Evolutionary conservation across 345 rosid species (phyloP), one percentile per base, ranked within the genome.

Genomic region (Lagerstroemia speciosa): DNA sequence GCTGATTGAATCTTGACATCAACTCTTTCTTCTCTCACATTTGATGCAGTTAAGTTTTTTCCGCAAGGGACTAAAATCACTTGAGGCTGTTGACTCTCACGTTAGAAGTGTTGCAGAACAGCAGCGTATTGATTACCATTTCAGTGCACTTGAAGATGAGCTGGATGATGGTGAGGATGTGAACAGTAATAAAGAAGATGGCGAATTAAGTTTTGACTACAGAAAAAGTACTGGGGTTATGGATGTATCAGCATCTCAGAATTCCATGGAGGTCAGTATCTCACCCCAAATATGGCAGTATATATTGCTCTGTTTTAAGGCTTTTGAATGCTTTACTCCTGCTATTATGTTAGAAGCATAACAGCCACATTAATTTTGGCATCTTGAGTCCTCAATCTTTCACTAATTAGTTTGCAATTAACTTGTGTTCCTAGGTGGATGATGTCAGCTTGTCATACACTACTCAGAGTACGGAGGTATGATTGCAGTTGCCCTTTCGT

Each of bases 121-220:
- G 50, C 98, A 90, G 53, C 97, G 86, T 73, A 95, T 95, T 61
- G 97, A 95, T 80, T 92, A 86, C 74, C 85, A 87, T 70, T 84
- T 92, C 72, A 78, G 77, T 67, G 86, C 82, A 69, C 86, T 81
- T 74, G 93, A 80, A 74, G 89, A 87, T 76, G 86, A 83, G 52
- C 72, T 73, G 71, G 74, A 79, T 77, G 74, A 76, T 65, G 71
- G 69, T 53, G 91, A 80, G 27, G 73, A 79, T 77, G 74, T 33
- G 34, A 75, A 69, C 67, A 78, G 84, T 77, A 65, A 76, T 34
- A 80, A 72, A 65, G 83, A 69, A 74, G 90, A 79, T 36, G 85
- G 89, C 77, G 97, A 91, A 73, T 75, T 82, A 76, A 91, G 99
- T 82, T 89, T 89, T 80, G 95, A 87, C 71, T 91, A 86, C 73